Evolutionary conservation across 768 basidiomycete species (phyloP).

Genomic region (Favolaschia claudopus): DNA sequence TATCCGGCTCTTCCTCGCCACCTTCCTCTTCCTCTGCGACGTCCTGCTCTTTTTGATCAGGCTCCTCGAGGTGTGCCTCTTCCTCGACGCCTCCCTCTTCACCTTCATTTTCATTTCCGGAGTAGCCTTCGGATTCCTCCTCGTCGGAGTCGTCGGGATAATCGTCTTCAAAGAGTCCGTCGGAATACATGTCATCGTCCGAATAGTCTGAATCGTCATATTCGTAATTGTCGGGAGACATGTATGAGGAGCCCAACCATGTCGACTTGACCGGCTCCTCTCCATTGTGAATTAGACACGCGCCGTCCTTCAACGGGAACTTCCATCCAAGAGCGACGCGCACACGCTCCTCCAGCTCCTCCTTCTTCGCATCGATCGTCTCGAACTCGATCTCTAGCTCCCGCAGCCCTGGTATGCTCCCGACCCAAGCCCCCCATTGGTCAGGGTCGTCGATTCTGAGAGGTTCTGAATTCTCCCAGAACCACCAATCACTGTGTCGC

Average conservation of each 20-base stretch:
- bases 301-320: conserved; percentile 1
- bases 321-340: conserved; percentile 10
- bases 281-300: conserved; percentile 13
- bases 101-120: background rate
- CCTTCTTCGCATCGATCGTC: conserved; percentile 30
- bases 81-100: background rate
- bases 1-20: background rate
- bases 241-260: conserved; percentile 5
- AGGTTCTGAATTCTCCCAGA: conserved; percentile 27
- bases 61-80: background rate
- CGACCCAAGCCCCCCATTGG: conserved; percentile 23
- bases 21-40: background rate
- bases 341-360: conserved; percentile 24
- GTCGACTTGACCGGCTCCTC: background rate
- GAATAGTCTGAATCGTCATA: too few species aligned
- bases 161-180: too few species aligned
- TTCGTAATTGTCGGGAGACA: background rate
- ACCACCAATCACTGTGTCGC: conserved; percentile 35
- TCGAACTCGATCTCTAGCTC: conserved; percentile 34
- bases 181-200: too few species aligned
- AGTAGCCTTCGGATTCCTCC: too few species aligned
- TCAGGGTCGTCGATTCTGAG: conserved; percentile 16
- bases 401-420: conserved; percentile 15
- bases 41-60: background rate
- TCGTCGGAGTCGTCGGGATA: background rate